phyloP scores from a whole-genome alignment of 1,284 basidiomycete genomes.

The Ustilago tritici region DNA sequence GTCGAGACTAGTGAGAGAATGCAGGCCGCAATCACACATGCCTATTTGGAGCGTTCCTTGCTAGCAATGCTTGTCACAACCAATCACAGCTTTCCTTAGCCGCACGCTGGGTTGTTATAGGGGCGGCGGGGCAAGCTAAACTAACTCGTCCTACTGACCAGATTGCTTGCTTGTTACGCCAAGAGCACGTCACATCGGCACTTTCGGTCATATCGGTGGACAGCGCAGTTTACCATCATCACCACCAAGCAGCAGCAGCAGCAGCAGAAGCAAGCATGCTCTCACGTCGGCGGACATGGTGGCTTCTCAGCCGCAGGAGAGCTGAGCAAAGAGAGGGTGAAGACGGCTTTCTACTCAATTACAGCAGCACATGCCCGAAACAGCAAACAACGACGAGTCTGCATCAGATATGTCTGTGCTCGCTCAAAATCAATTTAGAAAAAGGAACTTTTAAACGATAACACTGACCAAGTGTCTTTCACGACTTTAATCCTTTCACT shows the following conservation, averaged over 20 bases:
- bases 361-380: not conserved
- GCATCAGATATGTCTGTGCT: not conserved
- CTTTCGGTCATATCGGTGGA: not conserved
- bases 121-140: not conserved
- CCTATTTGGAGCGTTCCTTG: not conserved
- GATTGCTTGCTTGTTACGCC: not conserved
- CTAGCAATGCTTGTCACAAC: not conserved
- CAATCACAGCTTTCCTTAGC: not conserved
- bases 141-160: not conserved
- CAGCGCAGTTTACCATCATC: not conserved
- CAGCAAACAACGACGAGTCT: not conserved
- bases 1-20: not conserved
- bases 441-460: not conserved
- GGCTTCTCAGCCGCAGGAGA: slow-evolving; percentile 1
- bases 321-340: not conserved
- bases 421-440: not conserved
- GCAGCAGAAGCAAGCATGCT: not conserved
- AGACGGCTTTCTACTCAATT: not conserved
- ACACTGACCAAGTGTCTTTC: not conserved
- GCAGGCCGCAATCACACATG: not conserved
- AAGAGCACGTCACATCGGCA: not conserved
- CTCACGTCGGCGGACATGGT: not conserved
- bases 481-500: no score
- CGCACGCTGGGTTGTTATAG: not conserved
- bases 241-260: not conserved